Evolutionary conservation across 306 rosid species (phyloP).

Genomic region (Cicer yamashitae): DNA sequence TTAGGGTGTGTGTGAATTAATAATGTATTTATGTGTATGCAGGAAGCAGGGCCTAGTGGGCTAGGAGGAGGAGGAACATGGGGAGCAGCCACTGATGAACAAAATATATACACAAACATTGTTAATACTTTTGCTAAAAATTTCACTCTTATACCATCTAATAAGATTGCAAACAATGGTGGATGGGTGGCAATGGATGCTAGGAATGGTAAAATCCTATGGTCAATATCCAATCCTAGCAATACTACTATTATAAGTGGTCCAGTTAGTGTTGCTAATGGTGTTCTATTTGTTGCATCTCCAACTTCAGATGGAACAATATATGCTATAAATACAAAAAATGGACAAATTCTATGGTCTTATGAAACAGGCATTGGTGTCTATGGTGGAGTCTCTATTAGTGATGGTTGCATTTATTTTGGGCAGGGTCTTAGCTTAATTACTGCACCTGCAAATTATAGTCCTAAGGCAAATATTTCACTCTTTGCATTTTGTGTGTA

Average conservation of each 20-base stretch:
- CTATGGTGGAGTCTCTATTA: constrained; percentile 57
- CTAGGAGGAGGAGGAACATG: constrained; percentile 58
- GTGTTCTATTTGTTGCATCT: constrained; percentile 61
- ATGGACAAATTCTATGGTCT: constrained; percentile 59
- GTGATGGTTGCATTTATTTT: constrained; percentile 59
- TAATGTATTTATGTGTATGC: not conserved
- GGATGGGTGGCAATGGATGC: constrained; percentile 72
- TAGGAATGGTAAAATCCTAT: constrained; percentile 45
- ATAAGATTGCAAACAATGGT: constrained; percentile 46
- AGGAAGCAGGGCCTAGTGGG: constrained; percentile 70
- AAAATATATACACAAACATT: not conserved
- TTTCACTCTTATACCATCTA: constrained; percentile 60
- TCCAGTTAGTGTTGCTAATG: constrained; percentile 64
- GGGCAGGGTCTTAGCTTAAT: constrained; percentile 47
- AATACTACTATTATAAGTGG: constrained; percentile 40
- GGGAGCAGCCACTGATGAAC: constrained; percentile 56
- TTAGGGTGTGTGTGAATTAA: not conserved
- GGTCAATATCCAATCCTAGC: constrained; percentile 42
- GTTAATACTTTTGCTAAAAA: constrained; percentile 45
- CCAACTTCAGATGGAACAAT: constrained; percentile 48
- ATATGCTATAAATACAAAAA: constrained; percentile 52
- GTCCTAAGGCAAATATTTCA: constrained; percentile 40
- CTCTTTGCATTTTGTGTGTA: constrained; percentile 53
- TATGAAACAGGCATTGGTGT: constrained; percentile 50
- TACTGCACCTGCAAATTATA: not conserved